A percentile compares a stretch with the other conserved stretches of the same genome.
These are phyloP conservation scores for Volvox africanus DNA, from an alignment of 139 green algal genomes.

Conservation along the genomic window DNA sequence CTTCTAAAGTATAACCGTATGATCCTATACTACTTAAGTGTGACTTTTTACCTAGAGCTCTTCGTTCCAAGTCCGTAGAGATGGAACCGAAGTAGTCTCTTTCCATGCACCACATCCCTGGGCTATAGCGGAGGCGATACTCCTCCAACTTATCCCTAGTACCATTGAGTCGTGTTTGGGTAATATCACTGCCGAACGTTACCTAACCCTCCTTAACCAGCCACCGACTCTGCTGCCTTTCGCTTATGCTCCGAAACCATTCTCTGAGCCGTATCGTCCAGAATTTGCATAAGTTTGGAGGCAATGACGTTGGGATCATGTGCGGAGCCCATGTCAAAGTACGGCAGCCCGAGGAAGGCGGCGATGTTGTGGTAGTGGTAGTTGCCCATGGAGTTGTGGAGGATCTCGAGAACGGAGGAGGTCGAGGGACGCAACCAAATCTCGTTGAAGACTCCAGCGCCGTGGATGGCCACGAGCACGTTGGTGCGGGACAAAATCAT, in stretches of 20 bases:
- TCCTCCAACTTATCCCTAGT: too few species aligned
- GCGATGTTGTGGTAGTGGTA: constrained; percentile 47
- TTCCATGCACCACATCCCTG: too few species aligned
- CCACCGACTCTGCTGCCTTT: background rate
- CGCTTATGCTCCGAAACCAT: constrained; percentile 19
- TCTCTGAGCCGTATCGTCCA: constrained; percentile 30
- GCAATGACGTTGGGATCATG: background rate
- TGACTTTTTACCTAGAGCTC: too few species aligned
- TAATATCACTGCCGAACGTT: too few species aligned
- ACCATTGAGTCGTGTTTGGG: too few species aligned
- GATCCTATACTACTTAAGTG: too few species aligned
- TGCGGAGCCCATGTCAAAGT: constrained; percentile 14
- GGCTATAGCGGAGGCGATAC: too few species aligned
- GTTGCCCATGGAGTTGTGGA: constrained; percentile 42
- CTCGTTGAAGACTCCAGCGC: constrained; percentile 46
- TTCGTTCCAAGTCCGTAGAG: too few species aligned
- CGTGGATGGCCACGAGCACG: constrained; percentile 31
- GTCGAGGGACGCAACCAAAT: constrained; percentile 24
- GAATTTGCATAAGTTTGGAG: background rate
- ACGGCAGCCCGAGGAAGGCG: constrained; percentile 37
- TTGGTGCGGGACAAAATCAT: constrained; percentile 17
- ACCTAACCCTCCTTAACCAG: too few species aligned
- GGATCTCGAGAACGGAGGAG: constrained; percentile 24
- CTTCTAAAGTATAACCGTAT: too few species aligned
- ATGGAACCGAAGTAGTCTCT: too few species aligned